These are phyloP conservation scores for Ramaria rubella DNA, from an alignment of 768 basidiomycete species.

Conservation along the genomic window DNA sequence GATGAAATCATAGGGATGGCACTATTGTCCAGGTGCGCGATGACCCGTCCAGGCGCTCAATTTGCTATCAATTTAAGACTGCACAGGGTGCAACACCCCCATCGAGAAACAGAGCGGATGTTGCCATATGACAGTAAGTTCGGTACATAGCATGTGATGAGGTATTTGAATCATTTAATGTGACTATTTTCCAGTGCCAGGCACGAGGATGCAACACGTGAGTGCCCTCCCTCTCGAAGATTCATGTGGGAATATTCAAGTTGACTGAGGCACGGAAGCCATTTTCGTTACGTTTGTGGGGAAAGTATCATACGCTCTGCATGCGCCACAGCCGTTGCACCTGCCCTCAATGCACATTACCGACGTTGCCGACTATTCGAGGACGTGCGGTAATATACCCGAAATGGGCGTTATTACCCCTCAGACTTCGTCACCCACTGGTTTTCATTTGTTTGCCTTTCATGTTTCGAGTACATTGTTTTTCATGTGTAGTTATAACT, in stretches of 20 bases:
- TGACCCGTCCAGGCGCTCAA: not conserved
- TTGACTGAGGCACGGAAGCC: conserved; percentile 17
- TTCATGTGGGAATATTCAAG: not conserved
- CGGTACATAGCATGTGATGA: not conserved
- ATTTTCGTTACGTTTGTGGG: conserved; percentile 33
- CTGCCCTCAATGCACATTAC: conserved; percentile 23
- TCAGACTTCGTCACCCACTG: no score
- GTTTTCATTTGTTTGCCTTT: no score
- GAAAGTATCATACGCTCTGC: conserved; percentile 25
- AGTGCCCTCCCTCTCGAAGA: conserved; percentile 2
- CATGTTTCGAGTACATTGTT: no score
- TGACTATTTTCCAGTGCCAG: conserved; percentile 20
- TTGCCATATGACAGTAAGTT: conserved; percentile 32
- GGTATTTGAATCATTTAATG: not conserved
- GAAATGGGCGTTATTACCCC: no score
- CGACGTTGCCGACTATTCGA: conserved; percentile 22
- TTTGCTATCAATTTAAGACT: not conserved
- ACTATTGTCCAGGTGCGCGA: conserved; percentile 49
- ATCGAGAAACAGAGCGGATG: conserved; percentile 29
- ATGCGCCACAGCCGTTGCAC: conserved; percentile 14
- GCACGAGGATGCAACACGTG: conserved; percentile 30
- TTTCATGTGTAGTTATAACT: no score
- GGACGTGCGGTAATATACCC: no score
- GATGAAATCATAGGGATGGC: conserved; percentile 55
- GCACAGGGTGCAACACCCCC: conserved; percentile 34